These are phyloP conservation scores for Pyrenula massariospora DNA, from an alignment of 495 filamentous ascomycete genomes.

Conservation along the genomic window DNA sequence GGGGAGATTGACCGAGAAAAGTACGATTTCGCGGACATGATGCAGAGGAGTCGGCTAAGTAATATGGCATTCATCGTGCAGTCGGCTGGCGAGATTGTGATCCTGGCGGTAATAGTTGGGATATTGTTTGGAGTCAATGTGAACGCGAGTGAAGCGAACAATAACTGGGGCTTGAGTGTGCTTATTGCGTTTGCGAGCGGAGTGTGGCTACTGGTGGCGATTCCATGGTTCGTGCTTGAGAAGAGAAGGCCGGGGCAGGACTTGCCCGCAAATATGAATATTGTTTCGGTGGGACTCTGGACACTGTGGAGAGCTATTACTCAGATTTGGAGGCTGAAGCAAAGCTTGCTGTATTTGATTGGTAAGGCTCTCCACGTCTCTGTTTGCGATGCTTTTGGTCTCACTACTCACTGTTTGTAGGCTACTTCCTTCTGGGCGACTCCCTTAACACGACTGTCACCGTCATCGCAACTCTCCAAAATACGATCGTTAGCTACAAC, in stretches of 20 bases:
- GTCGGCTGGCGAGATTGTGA: conserved; percentile 45
- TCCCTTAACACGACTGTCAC: conserved; percentile 58
- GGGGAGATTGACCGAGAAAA: conserved; percentile 44
- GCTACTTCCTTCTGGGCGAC: conserved; percentile 55
- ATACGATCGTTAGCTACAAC: conserved; percentile 48
- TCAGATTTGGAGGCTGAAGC: conserved; percentile 52
- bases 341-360: conserved; percentile 51
- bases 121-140: conserved; percentile 50
- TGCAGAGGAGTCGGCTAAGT: conserved; percentile 47
- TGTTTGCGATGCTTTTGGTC: too few species aligned
- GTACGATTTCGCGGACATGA: conserved; percentile 48
- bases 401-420: conserved; percentile 9
- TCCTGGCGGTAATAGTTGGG: conserved; percentile 49
- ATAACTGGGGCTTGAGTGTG: conserved; percentile 54
- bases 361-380: conserved; percentile 18
- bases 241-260: conserved; percentile 49
- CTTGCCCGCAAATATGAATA: conserved; percentile 23
- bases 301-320: conserved; percentile 43
- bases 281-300: conserved; percentile 44
- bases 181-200: conserved; percentile 53
- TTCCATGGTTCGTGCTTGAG: conserved; percentile 55
- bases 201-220: conserved; percentile 45
- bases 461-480: conserved; percentile 51
- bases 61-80: conserved; percentile 55
- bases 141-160: conserved; percentile 42